Evolutionary conservation across 306 rosid genomes (phyloP).

Genomic region (Quercus berberidifolia): DNA sequence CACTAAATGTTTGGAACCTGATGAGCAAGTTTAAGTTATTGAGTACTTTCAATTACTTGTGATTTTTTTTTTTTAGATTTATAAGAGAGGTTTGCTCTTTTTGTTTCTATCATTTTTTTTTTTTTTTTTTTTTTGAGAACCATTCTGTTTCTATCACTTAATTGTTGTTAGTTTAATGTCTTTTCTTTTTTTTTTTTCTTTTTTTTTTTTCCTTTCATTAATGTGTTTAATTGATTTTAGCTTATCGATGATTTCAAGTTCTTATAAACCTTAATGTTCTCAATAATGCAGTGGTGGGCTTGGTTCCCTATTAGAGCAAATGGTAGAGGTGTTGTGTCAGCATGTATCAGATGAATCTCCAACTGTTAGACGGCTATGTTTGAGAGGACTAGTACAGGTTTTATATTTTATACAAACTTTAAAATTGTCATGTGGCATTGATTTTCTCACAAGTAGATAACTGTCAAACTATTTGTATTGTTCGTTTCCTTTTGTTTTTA

Average conservation of each 20-base stretch:
- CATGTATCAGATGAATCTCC: constrained; percentile 91
- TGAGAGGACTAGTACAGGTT: constrained; percentile 96
- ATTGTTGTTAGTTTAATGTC: constrained; percentile 1
- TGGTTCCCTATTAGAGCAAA: constrained; percentile 77
- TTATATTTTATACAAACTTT: constrained; percentile 8
- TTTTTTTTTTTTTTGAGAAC: too few species aligned
- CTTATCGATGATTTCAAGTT: constrained; percentile 15
- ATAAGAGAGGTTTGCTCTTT: neutral
- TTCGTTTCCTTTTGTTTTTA: constrained; percentile 3
- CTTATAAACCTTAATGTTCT: constrained; percentile 19
- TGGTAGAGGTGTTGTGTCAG: constrained; percentile 82
- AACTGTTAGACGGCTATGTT: constrained; percentile 84
- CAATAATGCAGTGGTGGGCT: constrained; percentile 60
- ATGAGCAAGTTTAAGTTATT: neutral
- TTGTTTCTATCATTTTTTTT: too few species aligned
- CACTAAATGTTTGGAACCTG: neutral
- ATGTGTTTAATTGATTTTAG: neutral
- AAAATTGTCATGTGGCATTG: constrained; percentile 10
- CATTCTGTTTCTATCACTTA: neutral
- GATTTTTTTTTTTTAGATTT: neutral
- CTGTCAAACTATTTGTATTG: constrained; percentile 3
- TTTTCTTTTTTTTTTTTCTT: neutral
- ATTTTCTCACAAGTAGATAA: constrained; percentile 8
- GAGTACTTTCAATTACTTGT: neutral
- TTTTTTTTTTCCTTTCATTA: neutral